Evolutionary conservation across 352 stramenopile species (phyloP).

Genomic region (Phytophthora ramorum): DNA sequence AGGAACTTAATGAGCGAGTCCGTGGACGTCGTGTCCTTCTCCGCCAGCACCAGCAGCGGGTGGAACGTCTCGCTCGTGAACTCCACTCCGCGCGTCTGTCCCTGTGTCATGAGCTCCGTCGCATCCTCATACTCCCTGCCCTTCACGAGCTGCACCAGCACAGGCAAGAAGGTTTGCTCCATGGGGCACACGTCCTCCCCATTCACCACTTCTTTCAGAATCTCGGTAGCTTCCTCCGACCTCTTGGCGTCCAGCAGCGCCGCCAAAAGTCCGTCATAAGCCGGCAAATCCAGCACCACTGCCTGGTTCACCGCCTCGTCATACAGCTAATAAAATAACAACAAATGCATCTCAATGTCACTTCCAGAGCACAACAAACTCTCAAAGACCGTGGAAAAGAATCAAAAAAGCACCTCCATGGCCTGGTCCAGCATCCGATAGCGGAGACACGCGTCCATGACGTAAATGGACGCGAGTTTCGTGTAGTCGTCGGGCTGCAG

Average conservation of each 20-base stretch:
- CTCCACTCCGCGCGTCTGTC: conserved; percentile 46
- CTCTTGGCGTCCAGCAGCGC: conserved; percentile 52
- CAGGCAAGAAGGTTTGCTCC: conserved; percentile 52
- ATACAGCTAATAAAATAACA: conserved; percentile 45
- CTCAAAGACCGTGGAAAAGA: conserved; percentile 2
- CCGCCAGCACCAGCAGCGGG: conserved; percentile 53
- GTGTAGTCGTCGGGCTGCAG: conserved; percentile 66
- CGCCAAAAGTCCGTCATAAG: conserved; percentile 58
- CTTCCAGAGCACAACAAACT: conserved; percentile 12
- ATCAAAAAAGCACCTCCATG: conserved; percentile 46
- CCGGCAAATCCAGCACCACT: conserved; percentile 62
- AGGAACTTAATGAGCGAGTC: conserved; percentile 68
- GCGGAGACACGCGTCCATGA: conserved; percentile 70
- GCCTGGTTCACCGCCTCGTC: conserved; percentile 65
- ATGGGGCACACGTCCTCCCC: conserved; percentile 53
- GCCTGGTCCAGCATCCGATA: conserved; percentile 60
- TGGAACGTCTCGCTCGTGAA: conserved; percentile 72
- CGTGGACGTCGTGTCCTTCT: conserved; percentile 53
- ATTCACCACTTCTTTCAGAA: conserved; percentile 54
- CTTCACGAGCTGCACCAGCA: conserved; percentile 54
- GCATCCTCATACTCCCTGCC: conserved; percentile 50
- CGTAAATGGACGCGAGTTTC: conserved; percentile 70
- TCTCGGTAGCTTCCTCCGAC: conserved; percentile 57
- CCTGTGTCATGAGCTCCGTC: conserved; percentile 53
- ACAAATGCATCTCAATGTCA: conserved; percentile 15